Percentiles rank a stretch among this genome's conserved stretches.
Evolutionary conservation across 208 protist species (phyloP).

Genomic region (Porcisia hertigi): DNA sequence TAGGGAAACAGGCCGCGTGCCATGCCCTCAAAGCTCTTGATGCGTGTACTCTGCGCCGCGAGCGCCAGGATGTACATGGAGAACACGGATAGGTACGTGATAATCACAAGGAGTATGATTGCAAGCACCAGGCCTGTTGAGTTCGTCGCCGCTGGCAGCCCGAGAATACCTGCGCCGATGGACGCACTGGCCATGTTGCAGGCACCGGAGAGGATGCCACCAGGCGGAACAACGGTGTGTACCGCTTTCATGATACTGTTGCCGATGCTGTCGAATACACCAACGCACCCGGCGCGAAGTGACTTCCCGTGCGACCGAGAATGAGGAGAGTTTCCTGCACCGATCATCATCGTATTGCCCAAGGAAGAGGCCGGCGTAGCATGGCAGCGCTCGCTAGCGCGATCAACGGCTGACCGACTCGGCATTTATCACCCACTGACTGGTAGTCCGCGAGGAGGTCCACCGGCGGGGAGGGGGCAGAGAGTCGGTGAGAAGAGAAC

Average conservation of each 20-base stretch:
- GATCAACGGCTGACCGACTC: too few species aligned
- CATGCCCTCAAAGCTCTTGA: constrained; percentile 55
- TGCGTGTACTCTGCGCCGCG: too few species aligned
- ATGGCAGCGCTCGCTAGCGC: too few species aligned
- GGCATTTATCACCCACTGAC: too few species aligned
- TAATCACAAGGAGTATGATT: constrained; percentile 36
- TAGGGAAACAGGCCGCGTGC: constrained; percentile 31
- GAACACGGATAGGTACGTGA: constrained; percentile 43
- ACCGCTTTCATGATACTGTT: constrained; percentile 1
- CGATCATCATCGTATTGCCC: neutral
- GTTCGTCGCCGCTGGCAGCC: constrained; percentile 37
- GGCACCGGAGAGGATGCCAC: constrained; percentile 33
- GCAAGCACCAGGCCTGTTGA: constrained; percentile 33
- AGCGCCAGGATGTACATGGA: constrained; percentile 46
- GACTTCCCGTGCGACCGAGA: neutral
- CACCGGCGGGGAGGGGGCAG: too few species aligned
- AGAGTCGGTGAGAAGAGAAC: too few species aligned
- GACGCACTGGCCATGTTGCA: constrained; percentile 43
- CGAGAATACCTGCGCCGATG: constrained; percentile 47
- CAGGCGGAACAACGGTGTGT: constrained; percentile 29
- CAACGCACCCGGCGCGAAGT: constrained; percentile 1
- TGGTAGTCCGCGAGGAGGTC: neutral
- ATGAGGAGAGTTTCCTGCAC: too few species aligned
- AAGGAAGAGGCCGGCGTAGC: too few species aligned
- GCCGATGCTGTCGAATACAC: constrained; percentile 2